Evolutionary conservation across 108 stramenopile genomes (phyloP), one percentile per base, ranked within the genome.

Genomic region (Skeletonema menzelii): DNA sequence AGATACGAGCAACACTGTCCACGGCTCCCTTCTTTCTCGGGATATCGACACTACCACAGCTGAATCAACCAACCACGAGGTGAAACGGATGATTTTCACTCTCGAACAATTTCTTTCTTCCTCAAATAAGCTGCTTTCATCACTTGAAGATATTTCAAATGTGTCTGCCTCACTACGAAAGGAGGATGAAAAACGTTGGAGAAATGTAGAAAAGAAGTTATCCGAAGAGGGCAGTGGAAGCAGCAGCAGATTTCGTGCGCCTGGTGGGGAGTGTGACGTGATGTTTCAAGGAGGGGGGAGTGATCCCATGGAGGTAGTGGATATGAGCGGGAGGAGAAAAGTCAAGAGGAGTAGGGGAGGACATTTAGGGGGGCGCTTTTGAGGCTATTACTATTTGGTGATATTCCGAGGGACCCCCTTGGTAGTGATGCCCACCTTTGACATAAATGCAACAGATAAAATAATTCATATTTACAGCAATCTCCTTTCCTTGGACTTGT

Each of bases 341-440:
- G 75, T 67, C 13, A 76, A 76, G 59, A 59, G 75, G 22, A 76
- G 75, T 46, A 67, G 64, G 60, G 75, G 75, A 1, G 75, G 75
- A 27, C 75, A 76, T 27, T 11, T 35, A 10, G 35, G 35, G 35
- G 35, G 35, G 10, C 35, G 35, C 35, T 35, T 35, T 35, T n/a
- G n/a, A n/a, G 30, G 30, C 4, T 2, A 30, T 30, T 30, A 30
- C 4, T 30, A 30, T 30, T 30, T 30, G 30, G 30, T 30, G 30
- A n/a, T n/a, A 30, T 4, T 30, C 30, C 3, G 3, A 30, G 30
- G 30, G 30, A 30, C 30, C 4, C 30, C n/a, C n/a, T n/a, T 30
- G 4, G 30, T 30, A 3, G 2, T 4, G 35, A 35, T 35, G 35
- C 10, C 8, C 1, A 8, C 35, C 11, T 35, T 35, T 35, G 11